phyloP scores from a whole-genome alignment of 139 green algal genomes.

The Pedinophyceae sp. region DNA sequence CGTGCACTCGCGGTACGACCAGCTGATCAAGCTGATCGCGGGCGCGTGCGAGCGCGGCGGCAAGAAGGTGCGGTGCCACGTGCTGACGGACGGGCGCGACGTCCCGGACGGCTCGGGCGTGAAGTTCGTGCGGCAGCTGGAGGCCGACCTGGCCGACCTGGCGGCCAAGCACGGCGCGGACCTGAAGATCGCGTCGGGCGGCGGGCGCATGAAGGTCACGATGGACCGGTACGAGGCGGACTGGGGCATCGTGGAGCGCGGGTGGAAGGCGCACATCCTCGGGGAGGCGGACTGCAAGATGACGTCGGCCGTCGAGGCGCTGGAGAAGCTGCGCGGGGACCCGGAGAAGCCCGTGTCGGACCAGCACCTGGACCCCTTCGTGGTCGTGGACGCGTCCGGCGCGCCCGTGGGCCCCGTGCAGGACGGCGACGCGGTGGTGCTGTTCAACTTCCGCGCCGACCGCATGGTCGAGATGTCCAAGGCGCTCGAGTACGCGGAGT shows the following conservation, averaged over 20 bases:
- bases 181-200: conserved; percentile 75
- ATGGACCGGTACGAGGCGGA: conserved; percentile 97
- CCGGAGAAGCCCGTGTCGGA: conserved; percentile 46
- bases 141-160: conserved; percentile 42
- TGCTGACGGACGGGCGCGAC: conserved; percentile 86
- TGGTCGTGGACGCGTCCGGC: conserved; percentile 61
- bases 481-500: conserved; percentile 82
- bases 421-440: conserved; percentile 79
- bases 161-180: conserved; percentile 32
- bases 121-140: conserved; percentile 51
- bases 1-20: conserved; percentile 79
- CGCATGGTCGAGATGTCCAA: conserved; percentile 89
- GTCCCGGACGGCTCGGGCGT: conserved; percentile 71
- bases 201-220: conserved; percentile 83
- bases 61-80: conserved; percentile 76
- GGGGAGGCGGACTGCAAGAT: conserved; percentile 70
- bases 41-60: conserved; percentile 59
- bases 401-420: conserved; percentile 74
- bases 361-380: conserved; percentile 71
- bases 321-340: conserved; percentile 45
- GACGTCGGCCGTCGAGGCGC: conserved; percentile 45
- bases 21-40: conserved; percentile 43
- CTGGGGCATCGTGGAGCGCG: conserved; percentile 86
- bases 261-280: conserved; percentile 81
- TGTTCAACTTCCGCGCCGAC: conserved; percentile 94